Base-by-base conservation (phyloP, 2,329 filamentous ascomycete genomes). In the Calonectria leucothoes region DNA sequence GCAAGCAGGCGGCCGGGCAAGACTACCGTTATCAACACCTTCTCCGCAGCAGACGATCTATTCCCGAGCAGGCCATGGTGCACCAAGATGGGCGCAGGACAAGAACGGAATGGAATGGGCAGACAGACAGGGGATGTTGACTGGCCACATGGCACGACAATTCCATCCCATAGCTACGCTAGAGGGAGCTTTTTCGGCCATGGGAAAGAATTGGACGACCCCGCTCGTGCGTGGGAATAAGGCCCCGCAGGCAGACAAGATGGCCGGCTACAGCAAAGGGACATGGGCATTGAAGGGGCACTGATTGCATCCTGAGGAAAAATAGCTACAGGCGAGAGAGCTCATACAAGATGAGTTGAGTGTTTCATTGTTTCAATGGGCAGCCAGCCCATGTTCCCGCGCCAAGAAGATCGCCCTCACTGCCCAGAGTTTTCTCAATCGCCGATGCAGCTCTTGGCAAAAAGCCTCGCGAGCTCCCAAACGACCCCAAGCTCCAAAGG, bases 181-280 rank as follows among this genome's bases (percentile, higher is more conserved):
- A 52, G 33, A 37, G 51, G 25, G 48, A 61, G 69, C 51, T 52
- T 55, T 65, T 39, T 71, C 48, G 39, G 39, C 48, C n/a, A 70
- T 61, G 69, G 61, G n/a, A n/a, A n/a, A 71, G 51, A 66, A 57
- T 37, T 39, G 25, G 63, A 45, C 27, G 52, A 63, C 69, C 52
- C 69, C 69, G 69, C 69, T 45, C 20, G 39, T n/a, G 29, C n/a
- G n/a, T n/a, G n/a, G n/a, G 61, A 39, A 59, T 49, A 59, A 10
- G 29, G 61, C 69, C 69, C 69, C 51, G 61, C 69, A 59, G 42
- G n/a, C n/a, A n/a, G n/a, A n/a, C n/a, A n/a, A n/a, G n/a, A n/a
- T 17, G 33, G 57, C 20, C 31, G 10, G 33, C 12, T 59, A 20
- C 64, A 55, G 7, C 64, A 66, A 66, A n/a, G n/a, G n/a, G n/a